Percentiles rank a stretch among this genome's conserved stretches.
These are phyloP conservation scores for Euphorbia tirucalli DNA, from an alignment of 345 rosid species.

Conservation along the genomic window DNA sequence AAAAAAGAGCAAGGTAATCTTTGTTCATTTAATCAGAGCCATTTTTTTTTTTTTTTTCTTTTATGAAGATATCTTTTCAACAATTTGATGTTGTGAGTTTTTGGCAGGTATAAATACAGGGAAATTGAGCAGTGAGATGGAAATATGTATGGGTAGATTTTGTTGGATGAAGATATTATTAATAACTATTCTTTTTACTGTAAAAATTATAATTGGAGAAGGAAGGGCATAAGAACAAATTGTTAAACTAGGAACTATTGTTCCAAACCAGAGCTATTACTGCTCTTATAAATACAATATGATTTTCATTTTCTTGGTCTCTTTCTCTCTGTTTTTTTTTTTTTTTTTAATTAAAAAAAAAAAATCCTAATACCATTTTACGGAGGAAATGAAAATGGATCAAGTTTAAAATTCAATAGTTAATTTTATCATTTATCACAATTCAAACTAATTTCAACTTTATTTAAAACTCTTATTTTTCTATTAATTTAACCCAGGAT, in stretches of 20 bases:
- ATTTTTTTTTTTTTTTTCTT: no score
- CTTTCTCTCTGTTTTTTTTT: no score
- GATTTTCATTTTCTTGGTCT: neutral
- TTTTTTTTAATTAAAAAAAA: no score
- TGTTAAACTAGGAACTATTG: neutral
- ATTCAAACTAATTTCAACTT: no score
- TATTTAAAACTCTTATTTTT: no score
- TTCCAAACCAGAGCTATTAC: neutral
- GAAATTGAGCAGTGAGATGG: neutral
- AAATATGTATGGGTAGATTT: neutral
- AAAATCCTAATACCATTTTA: no score
- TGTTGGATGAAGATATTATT: neutral
- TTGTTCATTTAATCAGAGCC: neutral
- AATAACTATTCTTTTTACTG: neutral
- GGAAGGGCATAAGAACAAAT: neutral
- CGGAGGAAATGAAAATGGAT: no score
- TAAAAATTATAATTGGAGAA: neutral
- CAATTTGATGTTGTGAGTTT: neutral
- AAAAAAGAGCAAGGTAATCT: constrained; percentile 19
- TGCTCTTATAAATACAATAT: neutral
- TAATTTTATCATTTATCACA: no score
- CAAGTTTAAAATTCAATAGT: no score
- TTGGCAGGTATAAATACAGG: constrained; percentile 24
- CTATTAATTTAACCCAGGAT: no score
- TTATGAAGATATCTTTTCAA: neutral